Evolutionary conservation across 2,329 filamentous ascomycete genomes (phyloP), one percentile per base, ranked within the genome.

Genomic region (Seiridium cupressi): DNA sequence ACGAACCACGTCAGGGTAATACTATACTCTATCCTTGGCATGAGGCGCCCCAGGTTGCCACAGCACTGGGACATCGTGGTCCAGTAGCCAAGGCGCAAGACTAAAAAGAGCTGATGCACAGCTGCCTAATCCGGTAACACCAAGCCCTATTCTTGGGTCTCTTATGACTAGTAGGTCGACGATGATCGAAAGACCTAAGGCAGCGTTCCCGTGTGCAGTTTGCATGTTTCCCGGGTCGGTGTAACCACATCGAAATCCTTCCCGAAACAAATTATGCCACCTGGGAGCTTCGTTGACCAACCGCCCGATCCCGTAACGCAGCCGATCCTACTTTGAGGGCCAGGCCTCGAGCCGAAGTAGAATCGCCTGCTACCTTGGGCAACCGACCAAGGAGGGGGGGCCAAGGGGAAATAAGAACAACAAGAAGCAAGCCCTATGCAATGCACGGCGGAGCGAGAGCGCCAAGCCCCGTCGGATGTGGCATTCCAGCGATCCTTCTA

Each of bases 101-200:
- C 38, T 42, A 8, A 42, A 13, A 7, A 7, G 38, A 42, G 38
- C 38, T 42, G 38, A 42, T 13, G 38, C 38, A 13, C 38, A 53
- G 49, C 49, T 53, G 49, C 49, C 49, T 53, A 53, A 53, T 53
- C 31, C 34, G 49, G 49, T 34, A 53, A 53, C 32, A 34, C 35
- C 11, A 7, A 38, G 49, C 13, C 38, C 38, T 13, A 42, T 13
- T 42, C 13, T 13, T 42, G 38, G 38, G 38, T 42, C 38, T 2
- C 7, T 42, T 13, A 13, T 13, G 38, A 42, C 38, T 13, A 42
- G 2, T 42, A 42, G 38, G 18, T 26, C 18, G 18, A 26, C 18
- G 18, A 26, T 26, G 18, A 26, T 26, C 18, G 18, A 26, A 26
- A 26, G 18, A 26, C 18, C 18, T 26, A 26, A 26, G 18, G 18